Conservation (phyloP, 305 asterid species). For the Striga hermonthica region DNA sequence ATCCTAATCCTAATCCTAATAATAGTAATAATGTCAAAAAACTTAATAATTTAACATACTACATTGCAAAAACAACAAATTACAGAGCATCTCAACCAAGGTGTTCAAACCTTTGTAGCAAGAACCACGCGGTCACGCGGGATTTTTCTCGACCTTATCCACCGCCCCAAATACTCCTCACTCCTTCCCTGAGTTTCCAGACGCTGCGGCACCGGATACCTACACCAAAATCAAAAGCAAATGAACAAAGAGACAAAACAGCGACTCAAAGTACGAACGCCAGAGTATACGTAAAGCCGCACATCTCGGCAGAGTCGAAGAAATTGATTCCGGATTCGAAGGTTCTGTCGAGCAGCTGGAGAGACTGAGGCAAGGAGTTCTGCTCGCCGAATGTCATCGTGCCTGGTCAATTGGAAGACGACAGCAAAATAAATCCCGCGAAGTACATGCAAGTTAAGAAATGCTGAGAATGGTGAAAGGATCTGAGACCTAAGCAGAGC, state of each 20-base stretch:
- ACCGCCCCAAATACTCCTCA: constrained; percentile 66
- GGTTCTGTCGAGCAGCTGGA: constrained; percentile 70
- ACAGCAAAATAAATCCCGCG: neutral
- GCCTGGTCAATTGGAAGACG: constrained; percentile 34
- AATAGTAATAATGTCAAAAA: too few species aligned
- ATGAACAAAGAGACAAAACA: neutral
- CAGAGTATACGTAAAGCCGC: neutral
- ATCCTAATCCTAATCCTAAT: too few species aligned
- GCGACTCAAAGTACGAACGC: neutral
- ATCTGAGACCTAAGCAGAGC: constrained; percentile 60
- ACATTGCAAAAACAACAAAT: neutral
- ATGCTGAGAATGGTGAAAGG: neutral
- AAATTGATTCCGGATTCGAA: constrained; percentile 71
- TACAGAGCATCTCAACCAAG: neutral
- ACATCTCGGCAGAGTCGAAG: constrained; percentile 90
- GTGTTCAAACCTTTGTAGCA: constrained; percentile 70
- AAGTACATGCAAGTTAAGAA: neutral
- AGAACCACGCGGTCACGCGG: constrained; percentile 60
- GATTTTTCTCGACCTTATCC: constrained; percentile 49
- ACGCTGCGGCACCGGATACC: constrained; percentile 92
- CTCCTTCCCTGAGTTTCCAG: constrained; percentile 82
- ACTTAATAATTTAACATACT: neutral
- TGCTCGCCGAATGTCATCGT: constrained; percentile 89
- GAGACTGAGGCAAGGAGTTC: constrained; percentile 56
- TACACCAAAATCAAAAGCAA: constrained; percentile 25